Evolutionary conservation across 2,329 filamentous ascomycete genomes (phyloP), one percentile per base, ranked within the genome.

Genomic region (Cercospora sp.): DNA sequence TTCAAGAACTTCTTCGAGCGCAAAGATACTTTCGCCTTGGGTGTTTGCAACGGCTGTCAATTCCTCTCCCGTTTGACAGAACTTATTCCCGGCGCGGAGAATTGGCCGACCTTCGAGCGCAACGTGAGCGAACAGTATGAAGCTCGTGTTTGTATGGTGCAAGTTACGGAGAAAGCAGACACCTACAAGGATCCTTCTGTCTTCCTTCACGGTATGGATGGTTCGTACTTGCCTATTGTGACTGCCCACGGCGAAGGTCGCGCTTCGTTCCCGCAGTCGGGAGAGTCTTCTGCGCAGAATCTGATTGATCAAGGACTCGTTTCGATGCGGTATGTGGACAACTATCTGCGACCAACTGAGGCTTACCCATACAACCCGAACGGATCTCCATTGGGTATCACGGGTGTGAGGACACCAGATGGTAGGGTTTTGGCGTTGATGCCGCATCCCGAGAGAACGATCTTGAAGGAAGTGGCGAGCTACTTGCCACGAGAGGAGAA

Each of bases 31-130:
- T 98, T 99, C 80, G 86, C 93, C 0, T 86, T 99, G 0, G 95
- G 95, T 74, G 93, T 98, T 36, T 98, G 95, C 86, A 99, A 99
- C 79, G 95, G 95, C 61, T 98, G 95, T 78, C 95, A 99, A 80
- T 97, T 98, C 88, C 84, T 98, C 48, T 91, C 91, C 5, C 89
- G 93, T 61, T 83, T 96, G 48, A 92, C 92, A 77, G 88, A 90
- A 68, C 84, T 97, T 63, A 96, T 97, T 71, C 94, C 93, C 0
- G 94, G 93, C n/a, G 88, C 93, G 0, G 79, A 83, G 72, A 82
- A 87, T 75, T 97, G 94, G 93, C 94, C 93, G 2, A 91, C 87
- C 26, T 97, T 97, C 80, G 90, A 94, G 67, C 86, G 91, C 68
- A 98, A 98, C 80, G 82, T 86, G 61, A 92, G 89, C 77, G 90